These are phyloP conservation scores for Trichophaea hybrida DNA, from an alignment of 2,329 filamentous ascomycete species.

Conservation along the genomic window DNA sequence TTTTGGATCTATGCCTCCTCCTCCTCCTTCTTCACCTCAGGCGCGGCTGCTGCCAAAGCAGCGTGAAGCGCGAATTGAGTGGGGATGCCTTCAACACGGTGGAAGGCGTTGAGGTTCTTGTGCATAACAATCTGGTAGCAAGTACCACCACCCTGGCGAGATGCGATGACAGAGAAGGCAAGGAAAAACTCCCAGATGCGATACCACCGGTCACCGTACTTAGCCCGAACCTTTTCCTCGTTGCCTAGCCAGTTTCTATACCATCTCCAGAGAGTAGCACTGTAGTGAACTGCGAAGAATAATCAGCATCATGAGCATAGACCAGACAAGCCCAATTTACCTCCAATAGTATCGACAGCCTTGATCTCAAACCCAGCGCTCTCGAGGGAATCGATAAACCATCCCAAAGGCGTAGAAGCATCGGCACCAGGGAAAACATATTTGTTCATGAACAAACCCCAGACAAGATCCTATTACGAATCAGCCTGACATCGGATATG, in stretches of 20 bases:
- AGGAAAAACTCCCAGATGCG: constrained; percentile 91
- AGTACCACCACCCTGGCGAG: constrained; percentile 67
- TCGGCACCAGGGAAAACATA: constrained; percentile 97
- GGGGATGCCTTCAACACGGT: constrained; percentile 60
- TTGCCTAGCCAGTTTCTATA: constrained; percentile 98
- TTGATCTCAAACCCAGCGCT: constrained; percentile 82
- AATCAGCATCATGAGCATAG: background rate
- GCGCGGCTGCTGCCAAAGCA: constrained; percentile 37
- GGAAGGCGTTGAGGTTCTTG: constrained; percentile 80
- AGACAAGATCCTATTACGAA: constrained; percentile 61
- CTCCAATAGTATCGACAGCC: constrained; percentile 78
- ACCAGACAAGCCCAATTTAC: constrained; percentile 32
- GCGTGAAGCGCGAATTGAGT: constrained; percentile 55
- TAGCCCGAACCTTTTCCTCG: constrained; percentile 77
- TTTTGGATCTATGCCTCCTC: background rate
- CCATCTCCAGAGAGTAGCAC: constrained; percentile 92
- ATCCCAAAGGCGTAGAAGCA: constrained; percentile 82
- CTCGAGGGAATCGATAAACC: constrained; percentile 73
- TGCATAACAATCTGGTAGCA: constrained; percentile 78
- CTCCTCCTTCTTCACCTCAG: background rate
- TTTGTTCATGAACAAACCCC: constrained; percentile 99
- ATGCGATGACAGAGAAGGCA: constrained; percentile 68
- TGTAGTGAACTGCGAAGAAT: constrained; percentile 51
- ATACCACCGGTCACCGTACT: constrained; percentile 94
- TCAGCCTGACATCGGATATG: constrained; percentile 3